A percentile compares a stretch with the other conserved stretches of the same genome.
These are phyloP conservation scores for Novymonas esmeraldas DNA, from an alignment of 208 protist genomes.

Conservation along the genomic window DNA sequence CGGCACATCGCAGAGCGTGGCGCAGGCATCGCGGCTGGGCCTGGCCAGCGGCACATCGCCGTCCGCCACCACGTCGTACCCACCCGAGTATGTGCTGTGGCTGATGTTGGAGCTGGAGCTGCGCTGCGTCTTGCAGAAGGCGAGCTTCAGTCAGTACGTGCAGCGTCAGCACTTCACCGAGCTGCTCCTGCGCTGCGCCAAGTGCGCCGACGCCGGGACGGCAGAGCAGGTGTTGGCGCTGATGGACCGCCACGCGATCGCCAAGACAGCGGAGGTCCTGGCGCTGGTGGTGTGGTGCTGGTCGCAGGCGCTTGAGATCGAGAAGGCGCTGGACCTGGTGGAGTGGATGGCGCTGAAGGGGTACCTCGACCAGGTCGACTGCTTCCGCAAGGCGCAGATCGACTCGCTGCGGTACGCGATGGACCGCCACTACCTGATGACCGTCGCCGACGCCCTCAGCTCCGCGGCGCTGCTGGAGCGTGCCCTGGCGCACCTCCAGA, in stretches of 20 bases:
- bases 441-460: constrained; percentile 57
- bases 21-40: constrained; percentile 4
- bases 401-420: constrained; percentile 76
- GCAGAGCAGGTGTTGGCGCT: constrained; percentile 72
- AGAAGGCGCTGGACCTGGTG: constrained; percentile 78
- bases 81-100: constrained; percentile 82
- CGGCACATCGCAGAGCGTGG: neutral
- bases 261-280: constrained; percentile 75
- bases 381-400: constrained; percentile 62
- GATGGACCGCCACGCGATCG: constrained; percentile 85
- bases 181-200: constrained; percentile 78
- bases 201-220: constrained; percentile 70
- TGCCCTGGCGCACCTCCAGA: constrained; percentile 54
- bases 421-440: constrained; percentile 81
- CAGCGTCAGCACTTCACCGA: constrained; percentile 74
- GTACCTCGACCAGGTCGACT: constrained; percentile 75
- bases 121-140: constrained; percentile 80
- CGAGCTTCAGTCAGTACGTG: constrained; percentile 74
- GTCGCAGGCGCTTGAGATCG: constrained; percentile 61
- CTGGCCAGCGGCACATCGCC: constrained; percentile 6
- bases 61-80: constrained; percentile 30
- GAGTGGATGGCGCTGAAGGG: constrained; percentile 83
- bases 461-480: constrained; percentile 42
- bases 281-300: constrained; percentile 80
- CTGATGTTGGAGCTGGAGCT: constrained; percentile 85